Conservation (phyloP, 169 alveolate species). For the Amoebophrya sp. region DNA sequence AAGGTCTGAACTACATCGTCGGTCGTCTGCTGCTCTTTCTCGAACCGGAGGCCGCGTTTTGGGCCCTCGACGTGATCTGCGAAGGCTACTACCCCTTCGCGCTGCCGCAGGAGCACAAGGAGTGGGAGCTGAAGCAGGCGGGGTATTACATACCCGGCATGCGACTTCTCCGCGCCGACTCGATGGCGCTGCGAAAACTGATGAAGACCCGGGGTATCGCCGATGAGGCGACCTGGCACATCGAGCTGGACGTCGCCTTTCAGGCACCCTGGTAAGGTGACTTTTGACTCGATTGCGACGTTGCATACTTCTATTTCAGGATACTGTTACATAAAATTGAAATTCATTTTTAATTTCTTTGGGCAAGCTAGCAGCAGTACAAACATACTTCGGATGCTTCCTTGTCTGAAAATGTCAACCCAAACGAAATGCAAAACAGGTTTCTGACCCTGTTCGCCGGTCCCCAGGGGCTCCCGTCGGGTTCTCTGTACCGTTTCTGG, state of each 20-base stretch:
- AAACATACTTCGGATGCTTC: too few species aligned
- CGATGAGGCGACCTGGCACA: background rate
- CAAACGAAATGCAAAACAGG: too few species aligned
- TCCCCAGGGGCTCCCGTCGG: conserved; percentile 5
- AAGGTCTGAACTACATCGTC: background rate
- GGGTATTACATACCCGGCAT: background rate
- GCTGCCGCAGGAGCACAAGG: background rate
- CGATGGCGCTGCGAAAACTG: background rate
- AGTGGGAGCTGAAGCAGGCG: background rate
- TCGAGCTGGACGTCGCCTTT: background rate
- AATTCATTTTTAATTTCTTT: too few species aligned
- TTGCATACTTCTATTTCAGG: too few species aligned
- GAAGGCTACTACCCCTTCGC: background rate
- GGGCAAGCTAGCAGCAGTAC: too few species aligned
- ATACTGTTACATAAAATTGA: too few species aligned
- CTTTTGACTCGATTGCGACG: too few species aligned
- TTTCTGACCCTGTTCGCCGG: conserved; percentile 4
- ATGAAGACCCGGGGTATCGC: background rate
- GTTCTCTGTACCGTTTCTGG: background rate
- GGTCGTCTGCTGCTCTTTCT: background rate
- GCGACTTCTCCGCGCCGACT: background rate
- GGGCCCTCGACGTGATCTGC: background rate
- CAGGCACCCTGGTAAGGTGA: background rate
- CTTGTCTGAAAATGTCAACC: too few species aligned
- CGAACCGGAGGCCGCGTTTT: background rate